Percentiles rank a stretch among this genome's conserved stretches.
Conservation (phyloP, 31 red algal genomes). For the Asparagopsis taxiformis region DNA sequence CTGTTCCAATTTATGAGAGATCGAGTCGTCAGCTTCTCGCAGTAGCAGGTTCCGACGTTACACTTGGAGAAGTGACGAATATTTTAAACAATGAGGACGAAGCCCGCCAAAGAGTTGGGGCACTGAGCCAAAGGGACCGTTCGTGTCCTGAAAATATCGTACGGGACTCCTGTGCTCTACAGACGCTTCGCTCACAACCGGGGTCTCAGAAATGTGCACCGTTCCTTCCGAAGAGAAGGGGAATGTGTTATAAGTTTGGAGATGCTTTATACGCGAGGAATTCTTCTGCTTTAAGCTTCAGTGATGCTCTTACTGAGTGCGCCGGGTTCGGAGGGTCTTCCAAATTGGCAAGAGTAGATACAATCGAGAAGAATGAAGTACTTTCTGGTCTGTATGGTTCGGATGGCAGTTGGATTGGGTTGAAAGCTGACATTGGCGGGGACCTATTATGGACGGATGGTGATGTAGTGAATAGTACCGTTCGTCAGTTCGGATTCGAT, state of each 20-base stretch:
- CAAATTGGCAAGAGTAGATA: not conserved
- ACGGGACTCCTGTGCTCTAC: not conserved
- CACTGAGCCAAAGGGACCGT: not conserved
- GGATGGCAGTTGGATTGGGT: constrained; percentile 30
- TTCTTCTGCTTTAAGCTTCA: not conserved
- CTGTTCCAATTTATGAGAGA: constrained; percentile 13
- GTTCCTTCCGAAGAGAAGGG: not conserved
- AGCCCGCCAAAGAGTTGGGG: not conserved
- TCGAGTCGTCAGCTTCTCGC: not conserved
- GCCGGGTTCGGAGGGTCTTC: not conserved
- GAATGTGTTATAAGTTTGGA: not conserved
- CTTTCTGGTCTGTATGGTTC: constrained; percentile 5
- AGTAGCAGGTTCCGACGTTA: constrained; percentile 22
- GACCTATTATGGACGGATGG: constrained; percentile 5
- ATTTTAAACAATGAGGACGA: not conserved
- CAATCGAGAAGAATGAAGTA: not conserved
- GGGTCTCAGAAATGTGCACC: not conserved
- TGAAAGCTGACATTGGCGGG: not conserved
- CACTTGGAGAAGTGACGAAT: constrained; percentile 9
- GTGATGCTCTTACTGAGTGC: not conserved
- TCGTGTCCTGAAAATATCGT: not conserved
- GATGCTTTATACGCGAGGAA: not conserved
- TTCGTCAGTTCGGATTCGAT: not conserved
- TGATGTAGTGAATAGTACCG: not conserved
- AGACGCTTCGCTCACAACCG: not conserved